phyloP scores from a whole-genome alignment of 148 eudicot species.

The Rhododendron ovatum region DNA sequence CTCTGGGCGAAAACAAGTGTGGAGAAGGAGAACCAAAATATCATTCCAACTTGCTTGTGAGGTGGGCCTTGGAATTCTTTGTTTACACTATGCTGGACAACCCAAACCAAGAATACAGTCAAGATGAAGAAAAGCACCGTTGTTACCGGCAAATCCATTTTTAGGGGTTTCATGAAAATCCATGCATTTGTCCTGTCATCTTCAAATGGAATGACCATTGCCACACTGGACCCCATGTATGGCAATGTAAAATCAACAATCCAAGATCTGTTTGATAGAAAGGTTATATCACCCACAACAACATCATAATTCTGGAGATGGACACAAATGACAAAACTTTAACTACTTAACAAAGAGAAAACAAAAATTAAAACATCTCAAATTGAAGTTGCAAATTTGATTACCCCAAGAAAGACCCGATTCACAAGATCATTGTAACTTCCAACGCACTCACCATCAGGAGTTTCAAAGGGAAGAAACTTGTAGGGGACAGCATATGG shows the following conservation, averaged over 20 bases:
- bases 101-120: slow-evolving; percentile 71
- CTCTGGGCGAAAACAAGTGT: slow-evolving; percentile 74
- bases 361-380: not conserved
- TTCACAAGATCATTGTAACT: slow-evolving; percentile 34
- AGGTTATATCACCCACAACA: slow-evolving; percentile 59
- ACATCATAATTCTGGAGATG: slow-evolving; percentile 46
- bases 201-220: slow-evolving; percentile 46
- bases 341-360: not conserved
- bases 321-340: not conserved
- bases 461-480: slow-evolving; percentile 23
- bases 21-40: slow-evolving; percentile 69
- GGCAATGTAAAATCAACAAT: slow-evolving; percentile 63
- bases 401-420: slow-evolving; percentile 35
- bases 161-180: slow-evolving; percentile 67
- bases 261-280: slow-evolving; percentile 39
- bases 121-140: slow-evolving; percentile 45
- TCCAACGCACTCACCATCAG: slow-evolving; percentile 17
- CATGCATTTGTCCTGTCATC: slow-evolving; percentile 41
- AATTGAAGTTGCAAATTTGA: not conserved
- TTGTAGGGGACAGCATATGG: slow-evolving; percentile 28
- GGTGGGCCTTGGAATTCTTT: slow-evolving; percentile 56
- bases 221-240: slow-evolving; percentile 56
- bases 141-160: slow-evolving; percentile 57
- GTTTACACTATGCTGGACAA: slow-evolving; percentile 65
- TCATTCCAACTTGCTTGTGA: slow-evolving; percentile 49